Evolutionary conservation across 106 monocot genomes (phyloP), one percentile per base, ranked within the genome.

Genomic region (Acorus calamus): DNA sequence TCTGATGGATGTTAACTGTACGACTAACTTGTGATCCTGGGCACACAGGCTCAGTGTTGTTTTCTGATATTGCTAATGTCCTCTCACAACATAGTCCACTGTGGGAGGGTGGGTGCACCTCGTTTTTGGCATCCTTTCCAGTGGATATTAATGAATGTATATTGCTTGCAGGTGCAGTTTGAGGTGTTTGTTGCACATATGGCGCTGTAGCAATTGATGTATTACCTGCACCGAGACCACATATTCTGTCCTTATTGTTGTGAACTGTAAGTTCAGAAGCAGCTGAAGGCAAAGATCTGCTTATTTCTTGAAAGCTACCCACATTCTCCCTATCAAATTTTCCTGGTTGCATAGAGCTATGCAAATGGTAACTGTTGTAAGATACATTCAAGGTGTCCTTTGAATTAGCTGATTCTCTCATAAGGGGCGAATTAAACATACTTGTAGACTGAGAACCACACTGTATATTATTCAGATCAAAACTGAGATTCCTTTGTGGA

Each of bases 111-210:
- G 63, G 53, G 5, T 61, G 42, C 42, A 46, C 53, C 2, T 14
- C 51, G 51, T 28, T 12, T 12, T 49, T 53, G 52, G 3, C 12
- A 14, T 69, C 64, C 42, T 14, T 60, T 10, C 68, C 63, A 13
- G 53, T 65, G 63, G 10, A 69, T 51, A 1, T 62, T 51, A 51
- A 8, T 66, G 50, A 62, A 14, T 69, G 56, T 6, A 62, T n/a
- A 50, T 12, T 59, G 66, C 13, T 77, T 63, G 49, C 47, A n/a
- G 68, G 58, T 44, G 59, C 52, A 64, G 47, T 50, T 42, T 53
- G 44, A 6, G 11, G 54, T 50, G 50, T 45, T 28, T 45, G 53
- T 47, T 11, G 13, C 50, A 46, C 55, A 57, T 57, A 45, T 63
- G 46, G 68, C 49, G 6, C 8, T 14, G 12, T 53, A 44, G 42